Percentiles rank a stretch among this genome's conserved stretches.
Evolutionary conservation across 116 monocot species (phyloP).

Genomic region (Cymodocea nodosa): DNA sequence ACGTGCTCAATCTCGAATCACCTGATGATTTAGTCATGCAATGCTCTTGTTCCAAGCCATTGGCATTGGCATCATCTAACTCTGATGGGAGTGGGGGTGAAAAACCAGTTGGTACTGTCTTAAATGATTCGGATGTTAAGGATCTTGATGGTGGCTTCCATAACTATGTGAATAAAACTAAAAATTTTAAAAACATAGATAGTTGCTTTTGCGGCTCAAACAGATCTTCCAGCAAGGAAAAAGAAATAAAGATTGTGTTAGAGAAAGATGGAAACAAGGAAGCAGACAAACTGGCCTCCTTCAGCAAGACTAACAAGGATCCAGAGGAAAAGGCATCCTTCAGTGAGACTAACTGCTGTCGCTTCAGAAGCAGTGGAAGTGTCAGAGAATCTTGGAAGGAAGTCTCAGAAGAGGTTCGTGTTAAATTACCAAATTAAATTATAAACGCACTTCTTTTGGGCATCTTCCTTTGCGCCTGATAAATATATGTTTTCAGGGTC

Average conservation of each 20-base stretch:
- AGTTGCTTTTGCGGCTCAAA: slow-evolving; percentile 75
- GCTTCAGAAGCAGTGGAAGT: slow-evolving; percentile 21
- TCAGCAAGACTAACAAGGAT: slow-evolving; percentile 1
- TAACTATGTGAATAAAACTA: slow-evolving; percentile 11
- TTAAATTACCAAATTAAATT: slow-evolving; percentile 2
- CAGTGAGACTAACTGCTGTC: slow-evolving; percentile 27
- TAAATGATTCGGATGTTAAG: slow-evolving; percentile 4
- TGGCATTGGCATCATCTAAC: slow-evolving; percentile 22
- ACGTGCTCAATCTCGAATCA: slow-evolving; percentile 8
- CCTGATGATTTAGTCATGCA: slow-evolving; percentile 7
- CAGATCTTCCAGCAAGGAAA: slow-evolving; percentile 65
- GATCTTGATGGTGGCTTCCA: slow-evolving; percentile 7
- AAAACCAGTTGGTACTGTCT: slow-evolving; percentile 1
- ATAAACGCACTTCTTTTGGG: neutral
- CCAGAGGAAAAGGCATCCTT: slow-evolving; percentile 12
- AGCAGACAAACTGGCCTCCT: too few species aligned
- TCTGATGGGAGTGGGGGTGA: slow-evolving; percentile 33
- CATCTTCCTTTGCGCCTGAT: slow-evolving; percentile 4
- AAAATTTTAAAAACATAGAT: slow-evolving; percentile 32
- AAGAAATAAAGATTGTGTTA: slow-evolving; percentile 22
- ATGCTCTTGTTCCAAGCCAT: slow-evolving; percentile 13
- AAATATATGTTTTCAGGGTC: slow-evolving; percentile 38
- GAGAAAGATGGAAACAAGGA: slow-evolving; percentile 15
- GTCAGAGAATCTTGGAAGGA: slow-evolving; percentile 77
- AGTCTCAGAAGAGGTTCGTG: slow-evolving; percentile 85